These are phyloP conservation scores for Coemansia sp. DNA, from an alignment of 192 early-diverging fungal genomes.

Conservation along the genomic window DNA sequence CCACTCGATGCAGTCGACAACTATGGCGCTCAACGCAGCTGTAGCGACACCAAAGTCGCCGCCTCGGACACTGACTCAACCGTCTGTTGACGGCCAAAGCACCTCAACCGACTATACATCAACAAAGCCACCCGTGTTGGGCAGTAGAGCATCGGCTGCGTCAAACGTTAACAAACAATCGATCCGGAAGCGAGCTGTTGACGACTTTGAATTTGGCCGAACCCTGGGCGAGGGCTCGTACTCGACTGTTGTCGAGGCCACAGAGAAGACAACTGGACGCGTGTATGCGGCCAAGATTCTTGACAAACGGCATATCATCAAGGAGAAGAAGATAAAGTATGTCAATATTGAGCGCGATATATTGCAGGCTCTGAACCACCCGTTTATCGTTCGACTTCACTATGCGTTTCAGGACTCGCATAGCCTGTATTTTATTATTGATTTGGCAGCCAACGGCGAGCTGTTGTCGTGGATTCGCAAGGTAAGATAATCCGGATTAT, in stretches of 20 bases:
- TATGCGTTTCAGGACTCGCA: slow-evolving; percentile 93
- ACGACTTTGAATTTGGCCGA: slow-evolving; percentile 83
- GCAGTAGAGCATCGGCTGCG: slow-evolving; percentile 1
- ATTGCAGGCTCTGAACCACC: slow-evolving; percentile 80
- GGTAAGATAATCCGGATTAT: slow-evolving; percentile 31
- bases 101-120: not conserved
- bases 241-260: slow-evolving; percentile 85
- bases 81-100: not conserved
- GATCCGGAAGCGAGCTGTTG: slow-evolving; percentile 66
- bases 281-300: slow-evolving; percentile 90
- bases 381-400: slow-evolving; percentile 87
- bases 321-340: slow-evolving; percentile 95
- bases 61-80: slow-evolving; percentile 12
- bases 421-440: slow-evolving; percentile 92
- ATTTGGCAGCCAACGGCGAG: slow-evolving; percentile 89
- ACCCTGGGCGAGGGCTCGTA: slow-evolving; percentile 93
- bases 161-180: slow-evolving; percentile 20
- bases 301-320: slow-evolving; percentile 84
- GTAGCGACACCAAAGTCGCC: slow-evolving; percentile 23
- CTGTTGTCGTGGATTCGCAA: slow-evolving; percentile 79
- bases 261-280: slow-evolving; percentile 65
- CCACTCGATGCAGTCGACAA: slow-evolving; percentile 25
- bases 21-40: slow-evolving; percentile 24
- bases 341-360: slow-evolving; percentile 94
- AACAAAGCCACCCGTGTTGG: not conserved